Base-by-base conservation (phyloP, 179 eudicot genomes). In the Nepenthes alata region DNA sequence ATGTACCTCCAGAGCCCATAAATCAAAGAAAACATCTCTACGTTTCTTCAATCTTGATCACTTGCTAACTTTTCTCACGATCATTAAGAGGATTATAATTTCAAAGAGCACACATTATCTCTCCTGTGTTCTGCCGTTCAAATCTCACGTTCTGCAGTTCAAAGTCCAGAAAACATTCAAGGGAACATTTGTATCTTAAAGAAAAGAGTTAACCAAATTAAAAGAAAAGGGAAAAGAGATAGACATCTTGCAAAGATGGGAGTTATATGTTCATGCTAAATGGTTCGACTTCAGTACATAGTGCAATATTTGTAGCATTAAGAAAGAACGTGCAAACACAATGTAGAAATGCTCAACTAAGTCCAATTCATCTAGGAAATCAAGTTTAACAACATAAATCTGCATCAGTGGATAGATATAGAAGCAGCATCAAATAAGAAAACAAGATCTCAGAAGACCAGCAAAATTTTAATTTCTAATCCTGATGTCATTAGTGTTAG, bases 1-100 rank as follows among this genome's bases (percentile, higher is more conserved):
- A 86, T 75, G 68, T 89, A 70, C 71, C 87, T 83, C 85, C 85
- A 93, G 16, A 93, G 83, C 54, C 98, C 98, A 77, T 86, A 86
- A 73, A 89, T 78, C 67, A 93, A 79, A 38, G 98, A 86, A 74
- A 93, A 93, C 98, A 93, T 91, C 74, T 67, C 74, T 70, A 50
- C 57, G 45, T 60, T 8, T 36, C 45, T 58, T 14, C 54, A 68
- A 56, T 56, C 49, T 55, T 61, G 44, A 57, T 51, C 11, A 57
- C 59, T 13, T 34, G 10, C 56, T 47, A 55, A 36, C 64, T 67
- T 54, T 72, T 55, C 73, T 60, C 62, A 53, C 63, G 25, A 66
- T 72, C 76, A 57, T 71, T 62, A 60, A 60, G 45, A 68, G 25
- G 59, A 65, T 50, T 9, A 14, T n/a, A 47, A 47, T 70, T 45